A percentile compares a stretch with the other conserved stretches of the same genome.
These are phyloP conservation scores for Begonia loranthoides DNA, from an alignment of 306 rosid species.

Conservation along the genomic window DNA sequence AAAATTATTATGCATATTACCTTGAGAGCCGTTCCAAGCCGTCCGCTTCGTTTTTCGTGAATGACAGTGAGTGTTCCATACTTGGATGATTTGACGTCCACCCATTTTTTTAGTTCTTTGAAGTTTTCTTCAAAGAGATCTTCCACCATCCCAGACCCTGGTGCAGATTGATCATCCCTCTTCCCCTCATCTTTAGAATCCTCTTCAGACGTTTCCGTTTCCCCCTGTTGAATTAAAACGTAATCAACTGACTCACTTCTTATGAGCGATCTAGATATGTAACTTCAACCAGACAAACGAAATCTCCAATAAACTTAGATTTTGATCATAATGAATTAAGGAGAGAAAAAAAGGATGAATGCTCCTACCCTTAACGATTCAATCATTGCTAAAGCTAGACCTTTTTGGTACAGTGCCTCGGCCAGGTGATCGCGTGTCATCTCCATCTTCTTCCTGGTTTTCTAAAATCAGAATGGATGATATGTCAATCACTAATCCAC, in stretches of 20 bases:
- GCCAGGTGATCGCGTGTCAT: slow-evolving; percentile 69
- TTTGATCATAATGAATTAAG: background rate
- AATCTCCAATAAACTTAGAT: too few species aligned
- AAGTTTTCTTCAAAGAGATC: slow-evolving; percentile 75
- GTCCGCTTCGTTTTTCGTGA: slow-evolving; percentile 57
- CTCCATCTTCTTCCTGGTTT: slow-evolving; percentile 77
- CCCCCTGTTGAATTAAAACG: slow-evolving; percentile 28
- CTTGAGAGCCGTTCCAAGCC: slow-evolving; percentile 87
- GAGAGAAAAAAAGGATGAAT: slow-evolving; percentile 10
- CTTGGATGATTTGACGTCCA: slow-evolving; percentile 57
- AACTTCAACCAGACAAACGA: too few species aligned
- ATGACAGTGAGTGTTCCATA: slow-evolving; percentile 62
- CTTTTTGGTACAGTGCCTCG: slow-evolving; percentile 84
- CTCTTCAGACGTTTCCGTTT: slow-evolving; percentile 16
- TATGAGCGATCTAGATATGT: too few species aligned
- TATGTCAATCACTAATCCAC: slow-evolving; percentile 1
- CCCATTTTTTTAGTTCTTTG: slow-evolving; percentile 79
- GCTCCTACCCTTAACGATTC: slow-evolving; percentile 58
- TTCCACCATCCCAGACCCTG: slow-evolving; percentile 15
- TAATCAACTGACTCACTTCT: background rate
- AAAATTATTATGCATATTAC: slow-evolving; percentile 15
- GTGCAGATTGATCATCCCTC: slow-evolving; percentile 19
- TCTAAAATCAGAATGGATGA: slow-evolving; percentile 23
- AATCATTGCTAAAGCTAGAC: slow-evolving; percentile 63
- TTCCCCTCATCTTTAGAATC: slow-evolving; percentile 28